These are phyloP conservation scores for Exophiala lecanii-corni DNA, from an alignment of 2,329 filamentous ascomycete genomes.

Conservation along the genomic window DNA sequence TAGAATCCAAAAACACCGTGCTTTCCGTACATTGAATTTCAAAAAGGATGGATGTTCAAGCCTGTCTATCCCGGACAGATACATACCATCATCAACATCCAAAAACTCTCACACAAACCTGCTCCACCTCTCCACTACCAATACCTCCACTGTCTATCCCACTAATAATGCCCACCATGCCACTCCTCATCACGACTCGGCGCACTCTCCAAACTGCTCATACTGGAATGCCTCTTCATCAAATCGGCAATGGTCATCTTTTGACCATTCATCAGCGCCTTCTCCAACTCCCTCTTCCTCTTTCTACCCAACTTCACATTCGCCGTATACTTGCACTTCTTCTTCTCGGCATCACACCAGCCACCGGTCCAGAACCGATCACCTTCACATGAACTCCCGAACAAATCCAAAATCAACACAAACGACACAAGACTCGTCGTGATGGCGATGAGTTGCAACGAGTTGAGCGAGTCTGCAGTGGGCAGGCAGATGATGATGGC, in stretches of 20 bases:
- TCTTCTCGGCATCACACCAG: slow-evolving; percentile 32
- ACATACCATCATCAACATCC: no score
- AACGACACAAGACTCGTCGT: slow-evolving; percentile 44
- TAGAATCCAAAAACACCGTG: no score
- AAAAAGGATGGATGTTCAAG: no score
- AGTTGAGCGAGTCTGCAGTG: slow-evolving; percentile 42
- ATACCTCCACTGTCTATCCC: no score
- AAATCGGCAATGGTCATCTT: slow-evolving; percentile 26
- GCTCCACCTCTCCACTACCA: no score
- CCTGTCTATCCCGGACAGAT: no score
- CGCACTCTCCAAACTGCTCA: slow-evolving; percentile 13
- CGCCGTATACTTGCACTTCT: slow-evolving; percentile 40
- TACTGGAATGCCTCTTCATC: slow-evolving; percentile 15
- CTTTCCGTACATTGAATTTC: no score
- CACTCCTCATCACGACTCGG: slow-evolving; percentile 18
- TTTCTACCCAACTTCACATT: slow-evolving; percentile 29
- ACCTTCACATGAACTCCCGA: slow-evolving; percentile 45
- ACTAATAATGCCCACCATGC: slow-evolving; percentile 17
- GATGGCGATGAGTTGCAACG: slow-evolving; percentile 43
- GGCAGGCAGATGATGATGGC: slow-evolving; percentile 54
- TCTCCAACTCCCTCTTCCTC: slow-evolving; percentile 36
- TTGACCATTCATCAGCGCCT: slow-evolving; percentile 27
- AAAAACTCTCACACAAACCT: no score
- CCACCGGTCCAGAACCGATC: slow-evolving; percentile 38
- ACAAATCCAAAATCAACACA: slow-evolving; percentile 48